Evolutionary conservation across 306 rosid genomes (phyloP), one percentile per base, ranked within the genome.

Genomic region (Acacia crassicarpa): DNA sequence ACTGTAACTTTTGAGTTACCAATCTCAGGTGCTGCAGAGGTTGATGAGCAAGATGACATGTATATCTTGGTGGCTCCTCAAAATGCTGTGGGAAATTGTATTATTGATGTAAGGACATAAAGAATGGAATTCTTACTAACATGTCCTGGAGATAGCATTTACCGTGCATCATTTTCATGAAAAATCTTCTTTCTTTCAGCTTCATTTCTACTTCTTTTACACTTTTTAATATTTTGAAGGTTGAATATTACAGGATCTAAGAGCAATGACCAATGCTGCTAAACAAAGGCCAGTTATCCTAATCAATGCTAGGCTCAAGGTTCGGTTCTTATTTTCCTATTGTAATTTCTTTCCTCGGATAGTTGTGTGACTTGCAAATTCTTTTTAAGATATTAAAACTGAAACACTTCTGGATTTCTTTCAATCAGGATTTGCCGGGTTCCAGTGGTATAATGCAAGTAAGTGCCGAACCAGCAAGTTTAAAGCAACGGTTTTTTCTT

Each of bases 401-500:
- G 71, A 85, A 45, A 46, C 53, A 19, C 73, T 81, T 65, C 74
- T 62, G 72, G 56, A 14, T 78, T 67, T 83, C 81, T 40, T 40
- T 49, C 10, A 67, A 85, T 80, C 93, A 95, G 99, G 99, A 93
- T 78, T 88, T 95, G 83, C 99, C 99, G 11, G 96, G 86, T 82
- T 95, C 99, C 20, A 95, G 98, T 80, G 98, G 99, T 74, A 87
- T 95, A 17, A 95, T 95, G 99, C 99, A 95, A 91, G 92, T 91
- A 82, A 91, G 96, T 88, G 79, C 68, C 46, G 58, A 80, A 68
- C 72, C 84, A 72, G 63, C 16, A n/a, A 45, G 76, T 89, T 80
- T 58, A 53, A 84, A 80, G 46, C 48, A 81, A 81, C 25, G 65
- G 20, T 73, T 48, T 30, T 77, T 74, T 77, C 33, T 30, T 79